These are phyloP conservation scores for Boletus albobrunnescens DNA, from an alignment of 1,284 basidiomycete species.

Conservation along the genomic window DNA sequence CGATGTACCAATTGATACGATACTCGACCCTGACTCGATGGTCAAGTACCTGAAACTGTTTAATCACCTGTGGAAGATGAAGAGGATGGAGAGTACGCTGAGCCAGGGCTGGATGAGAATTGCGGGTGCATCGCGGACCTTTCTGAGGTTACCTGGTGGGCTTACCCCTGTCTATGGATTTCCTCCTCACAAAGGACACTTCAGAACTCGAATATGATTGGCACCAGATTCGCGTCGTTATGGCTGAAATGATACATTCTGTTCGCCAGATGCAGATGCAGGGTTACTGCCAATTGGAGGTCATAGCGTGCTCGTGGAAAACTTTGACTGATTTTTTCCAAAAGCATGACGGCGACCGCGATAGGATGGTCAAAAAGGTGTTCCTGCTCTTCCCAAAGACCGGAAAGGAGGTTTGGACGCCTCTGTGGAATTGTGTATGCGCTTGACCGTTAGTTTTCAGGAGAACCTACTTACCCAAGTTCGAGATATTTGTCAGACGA, in stretches of 20 bases:
- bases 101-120: constrained; percentile 84
- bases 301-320: constrained; percentile 96
- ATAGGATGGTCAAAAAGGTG: constrained; percentile 80
- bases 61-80: constrained; percentile 94
- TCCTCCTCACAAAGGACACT: background rate
- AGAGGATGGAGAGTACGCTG: constrained; percentile 82
- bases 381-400: constrained; percentile 67
- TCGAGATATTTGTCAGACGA: constrained; percentile 70
- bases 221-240: constrained; percentile 82
- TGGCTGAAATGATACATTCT: constrained; percentile 98
- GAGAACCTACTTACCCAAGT: constrained; percentile 76
- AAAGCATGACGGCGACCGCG: constrained; percentile 89
- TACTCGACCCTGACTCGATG: constrained; percentile 88
- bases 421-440: background rate
- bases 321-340: constrained; percentile 76
- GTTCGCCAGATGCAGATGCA: constrained; percentile 92
- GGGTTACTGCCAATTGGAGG: constrained; percentile 95
- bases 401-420: constrained; percentile 63
- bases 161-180: background rate
- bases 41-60: constrained; percentile 89
- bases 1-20: constrained; percentile 93
- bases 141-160: constrained; percentile 71
- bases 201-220: constrained; percentile 78
- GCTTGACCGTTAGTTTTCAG: constrained; percentile 24
- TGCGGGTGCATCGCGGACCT: constrained; percentile 75